phyloP scores from a whole-genome alignment of 495 filamentous ascomycete species.

The Aspergillus carlsbadensis region DNA sequence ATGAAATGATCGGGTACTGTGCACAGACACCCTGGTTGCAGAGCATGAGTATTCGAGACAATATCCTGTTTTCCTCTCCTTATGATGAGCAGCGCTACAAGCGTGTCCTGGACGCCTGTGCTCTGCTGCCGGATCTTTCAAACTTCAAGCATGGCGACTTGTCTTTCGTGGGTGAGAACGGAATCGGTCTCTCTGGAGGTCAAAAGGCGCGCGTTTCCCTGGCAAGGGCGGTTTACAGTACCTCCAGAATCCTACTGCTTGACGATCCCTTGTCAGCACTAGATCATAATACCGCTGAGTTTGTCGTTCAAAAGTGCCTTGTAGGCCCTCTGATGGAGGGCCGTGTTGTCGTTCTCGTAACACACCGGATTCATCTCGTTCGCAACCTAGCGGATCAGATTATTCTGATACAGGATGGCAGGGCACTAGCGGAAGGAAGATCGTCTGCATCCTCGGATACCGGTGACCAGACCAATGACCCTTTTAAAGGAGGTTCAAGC shows the following conservation, averaged over 20 bases:
- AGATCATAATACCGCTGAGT: constrained; percentile 74
- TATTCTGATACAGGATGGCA: constrained; percentile 60
- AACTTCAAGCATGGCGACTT: constrained; percentile 65
- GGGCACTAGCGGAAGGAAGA: constrained; percentile 48
- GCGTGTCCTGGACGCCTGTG: constrained; percentile 61
- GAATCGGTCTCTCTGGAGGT: constrained; percentile 68
- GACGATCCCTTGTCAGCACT: constrained; percentile 71
- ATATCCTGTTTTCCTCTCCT: constrained; percentile 73
- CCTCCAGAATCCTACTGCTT: constrained; percentile 60
- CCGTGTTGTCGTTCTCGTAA: constrained; percentile 69
- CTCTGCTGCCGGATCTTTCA: constrained; percentile 60
- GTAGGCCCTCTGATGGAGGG: constrained; percentile 59
- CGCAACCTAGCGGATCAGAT: constrained; percentile 64
- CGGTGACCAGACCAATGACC: constrained; percentile 16
- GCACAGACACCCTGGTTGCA: constrained; percentile 87
- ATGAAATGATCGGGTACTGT: constrained; percentile 76
- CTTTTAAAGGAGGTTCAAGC: constrained; percentile 19
- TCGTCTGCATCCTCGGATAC: constrained; percentile 17
- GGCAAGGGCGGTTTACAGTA: constrained; percentile 69
- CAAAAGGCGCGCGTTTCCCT: constrained; percentile 69
- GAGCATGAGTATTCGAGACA: constrained; percentile 85
- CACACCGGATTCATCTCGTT: constrained; percentile 73
- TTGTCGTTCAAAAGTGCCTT: constrained; percentile 67
- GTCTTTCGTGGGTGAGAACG: constrained; percentile 69
- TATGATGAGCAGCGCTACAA: constrained; percentile 65